Percentiles rank a stretch among this genome's conserved stretches.
phyloP scores from a whole-genome alignment of 176 grass and related monocot species.

The Oryza australiensis region DNA sequence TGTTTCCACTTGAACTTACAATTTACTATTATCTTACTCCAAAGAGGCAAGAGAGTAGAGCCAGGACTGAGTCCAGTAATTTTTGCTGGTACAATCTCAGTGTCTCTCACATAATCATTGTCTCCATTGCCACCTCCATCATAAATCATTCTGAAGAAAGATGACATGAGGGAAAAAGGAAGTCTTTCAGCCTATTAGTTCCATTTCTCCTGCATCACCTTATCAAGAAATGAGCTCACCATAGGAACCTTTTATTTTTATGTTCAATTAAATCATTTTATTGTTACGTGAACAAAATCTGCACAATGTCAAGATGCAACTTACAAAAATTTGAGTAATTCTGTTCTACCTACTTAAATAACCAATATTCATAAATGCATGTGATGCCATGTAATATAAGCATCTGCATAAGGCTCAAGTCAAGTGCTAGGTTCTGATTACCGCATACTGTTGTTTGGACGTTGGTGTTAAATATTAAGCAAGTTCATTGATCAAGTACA shows the following conservation, averaged over 20 bases:
- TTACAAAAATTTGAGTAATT: background rate
- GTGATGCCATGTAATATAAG: constrained; percentile 11
- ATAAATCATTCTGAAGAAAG: background rate
- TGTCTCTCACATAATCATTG: constrained; percentile 18
- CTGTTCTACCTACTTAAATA: background rate
- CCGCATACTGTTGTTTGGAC: background rate
- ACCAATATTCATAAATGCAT: constrained; percentile 11
- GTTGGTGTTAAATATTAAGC: background rate
- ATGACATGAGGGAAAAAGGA: background rate
- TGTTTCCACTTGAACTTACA: background rate
- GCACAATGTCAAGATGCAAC: background rate
- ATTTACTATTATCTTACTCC: background rate
- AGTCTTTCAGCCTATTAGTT: background rate
- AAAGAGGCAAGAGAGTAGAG: background rate
- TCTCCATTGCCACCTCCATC: background rate
- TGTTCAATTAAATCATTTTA: too few relatives aligned
- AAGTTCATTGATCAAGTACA: background rate
- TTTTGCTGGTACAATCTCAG: background rate
- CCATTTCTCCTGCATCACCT: background rate
- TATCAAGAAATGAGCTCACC: too few relatives aligned
- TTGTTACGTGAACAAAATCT: background rate
- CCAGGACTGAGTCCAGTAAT: background rate
- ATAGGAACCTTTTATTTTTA: too few relatives aligned
- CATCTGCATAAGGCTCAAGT: constrained; percentile 9
- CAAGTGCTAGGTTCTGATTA: background rate